Evolutionary conservation across 176 grass and related monocot species (phyloP), one percentile per base, ranked within the genome.

Genomic region (Cenchrus fungigraminus): DNA sequence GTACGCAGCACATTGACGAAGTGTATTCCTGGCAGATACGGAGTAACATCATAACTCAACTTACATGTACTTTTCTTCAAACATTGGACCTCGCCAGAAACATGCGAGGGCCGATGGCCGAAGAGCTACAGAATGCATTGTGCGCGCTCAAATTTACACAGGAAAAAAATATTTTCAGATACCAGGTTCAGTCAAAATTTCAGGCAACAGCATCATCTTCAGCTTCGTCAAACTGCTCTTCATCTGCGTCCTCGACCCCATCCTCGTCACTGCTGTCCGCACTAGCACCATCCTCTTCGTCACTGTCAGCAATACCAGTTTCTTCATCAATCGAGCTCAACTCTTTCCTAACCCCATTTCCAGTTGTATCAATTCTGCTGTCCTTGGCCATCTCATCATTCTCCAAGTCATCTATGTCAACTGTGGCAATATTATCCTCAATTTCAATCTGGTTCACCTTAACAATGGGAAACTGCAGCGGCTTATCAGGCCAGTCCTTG

Each of bases 391-490:
- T 54, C 73, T 79, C 89, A 60, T 37, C 77, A 75, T 63, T 78
- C 29, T 68, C 29, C 59, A 85, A 37, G 46, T 56, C 84, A 28
- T 90, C 87, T 7, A 68, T 53, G 57, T 85, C 82, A 2, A 66
- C 91, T 25, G 32, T 6, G 1, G 71, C 28, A 84, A 81, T 76
- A 49, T 44, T 71, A 88, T 75, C 83, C 19, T 61, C 74, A 31
- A 83, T 54, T 75, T 89, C 87, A 37, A 84, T 46, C 68, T 95
- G 89, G 79, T 91, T 89, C 71, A 93, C 85, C 66, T 42, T 88
- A 20, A 97, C 82, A 6, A 15, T 81, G 15, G 90, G 93, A 63
- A 94, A 99, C 66, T 90, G 88, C 82, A 99, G 76, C 1, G 80
- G 45, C 69, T 86, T 92, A 31, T 90, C 87, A 66, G 89, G 87